Evolutionary conservation across 225 moss, liverwort and hornwort species (phyloP).

Genomic region (Ulota crispa): DNA sequence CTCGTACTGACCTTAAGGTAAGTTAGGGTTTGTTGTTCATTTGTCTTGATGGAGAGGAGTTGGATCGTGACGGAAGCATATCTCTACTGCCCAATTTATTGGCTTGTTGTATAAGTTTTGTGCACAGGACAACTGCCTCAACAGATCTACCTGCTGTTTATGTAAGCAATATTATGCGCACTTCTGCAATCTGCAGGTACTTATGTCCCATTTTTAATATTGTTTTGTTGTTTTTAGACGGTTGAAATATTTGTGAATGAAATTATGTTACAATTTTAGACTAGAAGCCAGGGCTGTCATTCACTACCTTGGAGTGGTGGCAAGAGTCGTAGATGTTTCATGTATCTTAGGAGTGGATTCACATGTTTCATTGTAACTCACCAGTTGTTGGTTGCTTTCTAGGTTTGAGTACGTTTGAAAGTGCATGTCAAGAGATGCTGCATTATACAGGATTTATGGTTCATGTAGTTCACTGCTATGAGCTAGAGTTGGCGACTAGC

Average conservation of each 20-base stretch:
- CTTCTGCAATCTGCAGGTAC: slow-evolving; percentile 78
- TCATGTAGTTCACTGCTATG: slow-evolving; percentile 86
- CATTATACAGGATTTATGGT: slow-evolving; percentile 78
- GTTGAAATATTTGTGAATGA: no score
- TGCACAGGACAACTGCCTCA: slow-evolving; percentile 67
- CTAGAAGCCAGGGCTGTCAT: no score
- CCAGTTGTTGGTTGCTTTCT: slow-evolving; percentile 12
- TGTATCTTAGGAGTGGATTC: background rate
- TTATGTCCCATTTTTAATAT: no score
- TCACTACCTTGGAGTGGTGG: background rate
- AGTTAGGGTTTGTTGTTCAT: slow-evolving; percentile 58
- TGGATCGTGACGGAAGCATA: slow-evolving; percentile 84
- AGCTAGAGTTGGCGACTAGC: slow-evolving; percentile 81
- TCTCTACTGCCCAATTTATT: slow-evolving; percentile 76
- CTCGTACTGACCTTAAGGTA: no score
- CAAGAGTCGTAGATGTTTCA: background rate
- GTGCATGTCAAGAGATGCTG: slow-evolving; percentile 78
- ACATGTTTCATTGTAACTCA: slow-evolving; percentile 9
- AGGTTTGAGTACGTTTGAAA: slow-evolving; percentile 80
- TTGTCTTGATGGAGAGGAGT: slow-evolving; percentile 87
- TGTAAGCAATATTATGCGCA: slow-evolving; percentile 91
- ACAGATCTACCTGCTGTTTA: slow-evolving; percentile 77
- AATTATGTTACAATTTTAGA: no score
- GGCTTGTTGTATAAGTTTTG: slow-evolving; percentile 88
- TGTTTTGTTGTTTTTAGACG: no score